Evolutionary conservation across 192 early-diverging fungal genomes (phyloP).

Genomic region (Spinellus fusiger): DNA sequence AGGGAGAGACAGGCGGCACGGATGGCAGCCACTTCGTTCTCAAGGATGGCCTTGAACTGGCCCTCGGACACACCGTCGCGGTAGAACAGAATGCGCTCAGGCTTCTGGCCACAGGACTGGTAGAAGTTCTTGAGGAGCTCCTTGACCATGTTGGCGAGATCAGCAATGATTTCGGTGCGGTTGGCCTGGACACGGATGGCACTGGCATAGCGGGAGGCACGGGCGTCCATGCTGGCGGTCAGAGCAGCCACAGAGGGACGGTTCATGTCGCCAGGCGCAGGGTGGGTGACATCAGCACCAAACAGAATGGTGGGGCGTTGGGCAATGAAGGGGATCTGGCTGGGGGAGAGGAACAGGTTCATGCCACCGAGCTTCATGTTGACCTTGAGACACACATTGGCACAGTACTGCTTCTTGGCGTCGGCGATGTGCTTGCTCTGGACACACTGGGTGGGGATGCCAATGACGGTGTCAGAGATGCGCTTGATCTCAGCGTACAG

Average conservation of each 20-base stretch:
- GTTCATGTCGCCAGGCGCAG: slow-evolving; percentile 56
- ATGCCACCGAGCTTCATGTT: slow-evolving; percentile 92
- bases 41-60: slow-evolving; percentile 73
- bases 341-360: slow-evolving; percentile 62
- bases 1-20: slow-evolving; percentile 53
- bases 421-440: slow-evolving; percentile 71
- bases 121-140: slow-evolving; percentile 66
- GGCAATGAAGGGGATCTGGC: slow-evolving; percentile 65
- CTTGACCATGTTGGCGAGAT: slow-evolving; percentile 57
- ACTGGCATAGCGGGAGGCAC: slow-evolving; percentile 58
- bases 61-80: slow-evolving; percentile 90
- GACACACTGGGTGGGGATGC: slow-evolving; percentile 88
- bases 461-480: slow-evolving; percentile 82
- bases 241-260: slow-evolving; percentile 75
- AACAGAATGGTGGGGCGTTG: slow-evolving; percentile 74
- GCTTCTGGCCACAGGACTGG: slow-evolving; percentile 62
- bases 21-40: slow-evolving; percentile 55
- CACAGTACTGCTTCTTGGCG: slow-evolving; percentile 87
- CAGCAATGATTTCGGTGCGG: slow-evolving; percentile 65
- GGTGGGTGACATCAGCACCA: slow-evolving; percentile 90
- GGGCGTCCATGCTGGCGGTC: slow-evolving; percentile 62
- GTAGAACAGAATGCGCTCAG: slow-evolving; percentile 76
- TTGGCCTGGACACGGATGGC: slow-evolving; percentile 61
- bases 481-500: slow-evolving; percentile 87
- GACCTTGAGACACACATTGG: slow-evolving; percentile 91